phyloP scores from a whole-genome alignment of 257 asterid genomes.

The Lycium ferocissimum region DNA sequence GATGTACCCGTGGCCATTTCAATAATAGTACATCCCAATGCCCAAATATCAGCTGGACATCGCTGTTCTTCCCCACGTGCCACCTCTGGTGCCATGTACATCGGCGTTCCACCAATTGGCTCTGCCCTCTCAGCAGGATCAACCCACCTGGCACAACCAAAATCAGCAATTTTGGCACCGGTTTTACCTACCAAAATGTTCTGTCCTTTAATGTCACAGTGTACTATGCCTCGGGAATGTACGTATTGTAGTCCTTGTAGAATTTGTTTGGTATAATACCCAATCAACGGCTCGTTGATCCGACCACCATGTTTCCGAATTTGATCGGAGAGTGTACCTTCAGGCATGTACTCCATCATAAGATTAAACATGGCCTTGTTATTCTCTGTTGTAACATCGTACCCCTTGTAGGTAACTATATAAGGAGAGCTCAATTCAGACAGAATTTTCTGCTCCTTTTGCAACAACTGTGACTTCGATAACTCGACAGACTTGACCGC shows the following conservation, averaged over 20 bases:
- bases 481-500: slow-evolving; percentile 79
- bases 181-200: slow-evolving; percentile 53
- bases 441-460: slow-evolving; percentile 56
- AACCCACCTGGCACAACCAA: slow-evolving; percentile 68
- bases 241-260: slow-evolving; percentile 60
- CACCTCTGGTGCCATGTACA: slow-evolving; percentile 87
- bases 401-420: slow-evolving; percentile 59
- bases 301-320: slow-evolving; percentile 42
- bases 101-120: slow-evolving; percentile 65
- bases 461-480: slow-evolving; percentile 45
- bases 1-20: slow-evolving; percentile 75
- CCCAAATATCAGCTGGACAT: slow-evolving; percentile 82
- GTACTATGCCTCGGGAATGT: slow-evolving; percentile 71
- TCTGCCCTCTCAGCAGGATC: neutral
- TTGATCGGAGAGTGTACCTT: slow-evolving; percentile 51
- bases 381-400: slow-evolving; percentile 51
- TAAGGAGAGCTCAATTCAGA: slow-evolving; percentile 49
- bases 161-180: slow-evolving; percentile 68
- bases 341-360: slow-evolving; percentile 58
- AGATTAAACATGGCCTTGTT: slow-evolving; percentile 51
- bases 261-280: slow-evolving; percentile 50
- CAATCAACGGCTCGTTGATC: slow-evolving; percentile 47
- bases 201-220: slow-evolving; percentile 78
- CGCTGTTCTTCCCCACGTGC: slow-evolving; percentile 74
- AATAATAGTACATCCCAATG: slow-evolving; percentile 73